Evolutionary conservation across 2,329 filamentous ascomycete species (phyloP).

Genomic region (Penicillium sp.): DNA sequence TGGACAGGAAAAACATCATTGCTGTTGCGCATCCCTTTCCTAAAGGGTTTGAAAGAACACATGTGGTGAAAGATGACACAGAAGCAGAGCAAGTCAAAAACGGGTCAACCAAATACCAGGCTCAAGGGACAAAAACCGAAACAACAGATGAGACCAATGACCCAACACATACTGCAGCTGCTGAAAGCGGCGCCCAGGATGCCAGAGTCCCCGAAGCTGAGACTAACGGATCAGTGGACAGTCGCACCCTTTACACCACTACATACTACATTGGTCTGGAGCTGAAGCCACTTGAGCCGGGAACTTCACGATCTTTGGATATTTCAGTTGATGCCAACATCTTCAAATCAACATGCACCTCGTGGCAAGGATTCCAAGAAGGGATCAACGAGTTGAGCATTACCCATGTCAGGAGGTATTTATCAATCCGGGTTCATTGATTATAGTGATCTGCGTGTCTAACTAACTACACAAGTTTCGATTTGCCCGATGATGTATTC

Average conservation of each 20-base stretch:
- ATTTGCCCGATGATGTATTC: slow-evolving; percentile 88
- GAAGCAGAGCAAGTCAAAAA: slow-evolving; percentile 61
- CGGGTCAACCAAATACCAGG: slow-evolving; percentile 59
- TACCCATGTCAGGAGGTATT: slow-evolving; percentile 81
- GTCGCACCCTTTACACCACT: slow-evolving; percentile 69
- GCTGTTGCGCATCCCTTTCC: slow-evolving; percentile 85
- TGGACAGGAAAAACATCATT: slow-evolving; percentile 78
- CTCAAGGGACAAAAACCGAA: slow-evolving; percentile 49
- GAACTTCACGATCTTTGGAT: slow-evolving; percentile 51
- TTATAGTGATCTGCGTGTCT: background rate
- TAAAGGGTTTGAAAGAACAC: slow-evolving; percentile 82
- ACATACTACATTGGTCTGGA: slow-evolving; percentile 93
- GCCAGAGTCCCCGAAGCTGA: slow-evolving; percentile 35
- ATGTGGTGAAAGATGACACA: slow-evolving; percentile 62
- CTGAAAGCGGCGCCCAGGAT: slow-evolving; percentile 42
- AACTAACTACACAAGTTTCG: slow-evolving; percentile 57
- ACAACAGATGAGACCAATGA: slow-evolving; percentile 51
- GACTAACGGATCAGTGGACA: slow-evolving; percentile 33
- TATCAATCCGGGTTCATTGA: slow-evolving; percentile 14
- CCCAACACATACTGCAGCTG: slow-evolving; percentile 46
- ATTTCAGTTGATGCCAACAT: slow-evolving; percentile 72
- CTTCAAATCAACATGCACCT: slow-evolving; percentile 78
- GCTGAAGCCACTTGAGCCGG: slow-evolving; percentile 66
- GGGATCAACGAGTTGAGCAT: slow-evolving; percentile 76
- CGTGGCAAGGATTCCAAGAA: slow-evolving; percentile 70